A percentile compares a stretch with the other conserved stretches of the same genome.
Evolutionary conservation across 108 stramenopile genomes (phyloP).

Genomic region (Fistulifera solaris): DNA sequence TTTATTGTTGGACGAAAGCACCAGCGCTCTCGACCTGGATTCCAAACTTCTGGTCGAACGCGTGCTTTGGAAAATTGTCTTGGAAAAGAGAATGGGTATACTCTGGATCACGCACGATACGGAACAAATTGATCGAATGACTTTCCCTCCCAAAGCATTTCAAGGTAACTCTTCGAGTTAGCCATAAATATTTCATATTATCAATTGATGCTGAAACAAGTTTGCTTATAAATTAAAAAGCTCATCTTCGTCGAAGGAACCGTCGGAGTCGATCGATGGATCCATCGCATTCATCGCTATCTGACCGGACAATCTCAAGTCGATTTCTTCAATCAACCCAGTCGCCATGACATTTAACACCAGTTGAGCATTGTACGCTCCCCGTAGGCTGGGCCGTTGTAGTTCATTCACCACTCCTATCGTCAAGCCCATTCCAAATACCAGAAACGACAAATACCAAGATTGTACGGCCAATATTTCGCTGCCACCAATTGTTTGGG

Average conservation of each 20-base stretch:
- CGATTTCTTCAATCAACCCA: conserved; percentile 68
- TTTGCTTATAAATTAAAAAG: no score
- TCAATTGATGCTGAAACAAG: no score
- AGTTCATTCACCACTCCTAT: conserved; percentile 66
- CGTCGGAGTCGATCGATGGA: neutral
- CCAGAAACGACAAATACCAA: conserved; percentile 41
- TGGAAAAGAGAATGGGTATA: conserved; percentile 8
- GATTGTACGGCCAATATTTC: conserved; percentile 50
- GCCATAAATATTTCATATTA: no score
- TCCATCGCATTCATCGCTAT: conserved; percentile 6
- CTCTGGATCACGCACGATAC: conserved; percentile 34
- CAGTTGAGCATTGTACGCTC: conserved; percentile 74
- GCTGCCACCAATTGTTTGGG: conserved; percentile 73
- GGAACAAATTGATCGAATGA: conserved; percentile 23
- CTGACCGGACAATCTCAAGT: conserved; percentile 28
- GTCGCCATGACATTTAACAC: conserved; percentile 68
- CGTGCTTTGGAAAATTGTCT: conserved; percentile 16
- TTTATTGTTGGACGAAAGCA: conserved; percentile 65
- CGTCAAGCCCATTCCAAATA: conserved; percentile 58
- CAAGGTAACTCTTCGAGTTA: no score
- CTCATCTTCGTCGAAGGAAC: no score
- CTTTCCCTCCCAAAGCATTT: neutral
- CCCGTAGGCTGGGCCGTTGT: conserved; percentile 40
- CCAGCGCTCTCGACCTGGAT: conserved; percentile 49
- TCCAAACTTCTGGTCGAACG: conserved; percentile 42